Percentiles rank a stretch among this genome's conserved stretches.
Evolutionary conservation across 139 green algal genomes (phyloP).

Genomic region (Coelastrella sp.): DNA sequence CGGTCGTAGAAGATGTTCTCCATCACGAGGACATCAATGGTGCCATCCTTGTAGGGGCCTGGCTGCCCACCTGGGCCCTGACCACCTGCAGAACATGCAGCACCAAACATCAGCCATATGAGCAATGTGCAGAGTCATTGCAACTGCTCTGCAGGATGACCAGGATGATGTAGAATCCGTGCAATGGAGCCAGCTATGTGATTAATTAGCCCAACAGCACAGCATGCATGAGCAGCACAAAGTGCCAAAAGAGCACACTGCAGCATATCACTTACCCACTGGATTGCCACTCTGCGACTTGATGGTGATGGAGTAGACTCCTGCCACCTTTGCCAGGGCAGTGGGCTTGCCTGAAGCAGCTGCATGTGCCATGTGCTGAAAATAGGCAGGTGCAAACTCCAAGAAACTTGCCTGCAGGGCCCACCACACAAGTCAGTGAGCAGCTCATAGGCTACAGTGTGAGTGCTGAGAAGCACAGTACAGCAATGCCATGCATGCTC

Average conservation of each 20-base stretch:
- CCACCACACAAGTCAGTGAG: neutral
- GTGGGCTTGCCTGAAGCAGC: conserved; percentile 59
- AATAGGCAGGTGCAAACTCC: conserved; percentile 89
- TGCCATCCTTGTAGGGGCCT: conserved; percentile 54
- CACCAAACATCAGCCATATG: neutral
- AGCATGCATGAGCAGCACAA: neutral
- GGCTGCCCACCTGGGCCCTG: conserved; percentile 2
- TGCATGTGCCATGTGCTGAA: conserved; percentile 78
- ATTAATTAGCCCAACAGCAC: too few relatives aligned
- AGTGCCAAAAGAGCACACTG: neutral
- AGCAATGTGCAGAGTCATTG: neutral
- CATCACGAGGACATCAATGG: conserved; percentile 93
- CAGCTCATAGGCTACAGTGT: too few relatives aligned
- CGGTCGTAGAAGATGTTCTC: conserved; percentile 96
- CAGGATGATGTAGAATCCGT: too few relatives aligned
- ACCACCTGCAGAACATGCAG: neutral
- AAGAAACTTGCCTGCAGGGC: conserved; percentile 78
- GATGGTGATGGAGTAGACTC: conserved; percentile 36
- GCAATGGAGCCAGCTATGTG: too few relatives aligned
- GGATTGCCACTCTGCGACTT: neutral
- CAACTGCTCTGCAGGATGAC: neutral
- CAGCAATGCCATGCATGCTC: too few relatives aligned
- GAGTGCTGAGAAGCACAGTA: too few relatives aligned
- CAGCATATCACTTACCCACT: neutral
- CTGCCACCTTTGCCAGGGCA: conserved; percentile 90